phyloP scores from a whole-genome alignment of 176 grass and related monocot genomes.

The Musa schizocarpa region DNA sequence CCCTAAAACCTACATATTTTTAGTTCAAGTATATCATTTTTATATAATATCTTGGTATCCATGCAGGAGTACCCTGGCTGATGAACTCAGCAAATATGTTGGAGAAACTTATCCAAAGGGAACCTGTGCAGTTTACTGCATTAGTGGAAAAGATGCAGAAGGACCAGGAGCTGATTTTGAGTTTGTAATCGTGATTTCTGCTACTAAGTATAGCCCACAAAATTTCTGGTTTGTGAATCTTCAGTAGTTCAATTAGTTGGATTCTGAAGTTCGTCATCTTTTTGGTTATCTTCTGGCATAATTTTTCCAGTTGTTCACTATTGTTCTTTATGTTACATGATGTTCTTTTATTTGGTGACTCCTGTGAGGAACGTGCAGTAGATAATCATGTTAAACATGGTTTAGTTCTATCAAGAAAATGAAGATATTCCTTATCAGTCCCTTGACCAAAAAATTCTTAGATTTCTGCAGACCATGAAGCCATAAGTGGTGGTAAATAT shows the following conservation, averaged over 20 bases:
- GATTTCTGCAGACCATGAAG: too few relatives aligned
- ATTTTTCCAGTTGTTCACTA: not conserved
- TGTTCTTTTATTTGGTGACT: not conserved
- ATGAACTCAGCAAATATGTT: conserved; percentile 83
- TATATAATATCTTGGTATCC: not conserved
- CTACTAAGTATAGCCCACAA: conserved; percentile 67
- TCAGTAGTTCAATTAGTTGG: not conserved
- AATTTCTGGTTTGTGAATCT: conserved; percentile 74
- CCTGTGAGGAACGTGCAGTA: not conserved
- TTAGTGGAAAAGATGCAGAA: conserved; percentile 64
- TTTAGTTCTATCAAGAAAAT: not conserved
- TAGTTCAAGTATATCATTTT: not conserved
- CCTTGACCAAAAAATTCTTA: too few relatives aligned
- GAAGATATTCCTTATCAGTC: not conserved
- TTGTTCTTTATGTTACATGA: not conserved
- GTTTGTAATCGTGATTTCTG: conserved; percentile 68
- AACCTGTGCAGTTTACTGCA: conserved; percentile 74
- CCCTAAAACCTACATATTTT: not conserved
- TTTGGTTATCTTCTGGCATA: not conserved
- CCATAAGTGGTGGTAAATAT: too few relatives aligned
- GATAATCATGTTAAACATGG: not conserved
- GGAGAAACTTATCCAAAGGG: conserved; percentile 87
- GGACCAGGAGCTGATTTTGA: conserved; percentile 82
- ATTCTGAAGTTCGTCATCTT: not conserved
- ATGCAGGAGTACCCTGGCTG: conserved; percentile 58